Conservation (phyloP, 345 rosid genomes). For the Populus pruinosa region DNA sequence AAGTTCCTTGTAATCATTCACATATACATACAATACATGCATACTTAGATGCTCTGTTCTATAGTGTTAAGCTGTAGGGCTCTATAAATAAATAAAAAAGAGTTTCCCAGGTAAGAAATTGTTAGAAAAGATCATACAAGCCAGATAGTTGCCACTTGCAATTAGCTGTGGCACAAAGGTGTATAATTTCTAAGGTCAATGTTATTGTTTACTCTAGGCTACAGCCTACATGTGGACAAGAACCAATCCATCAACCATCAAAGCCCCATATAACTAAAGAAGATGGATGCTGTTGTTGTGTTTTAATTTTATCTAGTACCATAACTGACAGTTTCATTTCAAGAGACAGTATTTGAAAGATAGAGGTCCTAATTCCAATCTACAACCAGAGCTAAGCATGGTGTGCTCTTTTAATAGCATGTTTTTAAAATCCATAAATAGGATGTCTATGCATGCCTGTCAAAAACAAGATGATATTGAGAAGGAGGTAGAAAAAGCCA, state of each 20-base stretch:
- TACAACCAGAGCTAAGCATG: neutral
- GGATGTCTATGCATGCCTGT: slow-evolving; percentile 47
- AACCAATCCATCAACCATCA: neutral
- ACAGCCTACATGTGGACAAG: neutral
- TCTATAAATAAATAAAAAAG: neutral
- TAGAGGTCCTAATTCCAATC: neutral
- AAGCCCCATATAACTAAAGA: neutral
- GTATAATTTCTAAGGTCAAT: neutral
- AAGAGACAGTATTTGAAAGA: neutral
- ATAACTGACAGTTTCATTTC: neutral
- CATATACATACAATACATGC: neutral
- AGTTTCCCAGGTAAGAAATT: neutral
- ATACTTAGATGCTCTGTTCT: neutral
- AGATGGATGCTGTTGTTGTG: neutral
- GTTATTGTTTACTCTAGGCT: neutral
- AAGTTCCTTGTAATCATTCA: neutral
- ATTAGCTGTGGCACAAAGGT: neutral
- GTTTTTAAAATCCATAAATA: neutral
- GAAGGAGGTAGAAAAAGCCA: slow-evolving; percentile 76
- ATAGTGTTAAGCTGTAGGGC: neutral
- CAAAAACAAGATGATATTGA: slow-evolving; percentile 70
- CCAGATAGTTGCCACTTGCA: neutral
- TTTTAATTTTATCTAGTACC: neutral
- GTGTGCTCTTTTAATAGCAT: no score
- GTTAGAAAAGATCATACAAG: neutral